Conservation (phyloP, 2,329 filamentous ascomycete genomes). For the Fulvia fulva region DNA sequence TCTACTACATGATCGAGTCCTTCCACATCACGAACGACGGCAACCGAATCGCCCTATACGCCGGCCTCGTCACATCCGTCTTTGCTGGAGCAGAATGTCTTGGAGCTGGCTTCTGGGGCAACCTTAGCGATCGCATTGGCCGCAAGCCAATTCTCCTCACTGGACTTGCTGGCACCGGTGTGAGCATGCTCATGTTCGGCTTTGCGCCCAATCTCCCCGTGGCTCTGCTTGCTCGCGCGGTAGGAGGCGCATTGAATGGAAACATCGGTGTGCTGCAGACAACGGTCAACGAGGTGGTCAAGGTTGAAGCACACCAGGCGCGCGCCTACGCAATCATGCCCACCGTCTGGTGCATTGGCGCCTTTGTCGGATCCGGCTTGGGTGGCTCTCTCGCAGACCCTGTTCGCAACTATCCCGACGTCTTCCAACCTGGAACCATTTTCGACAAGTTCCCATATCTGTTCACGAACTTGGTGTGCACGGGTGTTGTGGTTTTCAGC, state of each 20-base stretch:
- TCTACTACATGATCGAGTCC: conserved; percentile 94
- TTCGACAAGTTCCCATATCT: conserved; percentile 88
- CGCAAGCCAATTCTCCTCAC: conserved; percentile 88
- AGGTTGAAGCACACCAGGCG: conserved; percentile 87
- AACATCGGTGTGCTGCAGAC: conserved; percentile 96
- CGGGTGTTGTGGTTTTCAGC: conserved; percentile 69
- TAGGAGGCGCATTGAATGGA: conserved; percentile 89
- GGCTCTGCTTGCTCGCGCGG: conserved; percentile 79
- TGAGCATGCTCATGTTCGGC: conserved; percentile 91
- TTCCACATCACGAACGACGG: conserved; percentile 79
- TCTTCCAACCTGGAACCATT: conserved; percentile 70
- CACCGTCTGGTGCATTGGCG: conserved; percentile 95
- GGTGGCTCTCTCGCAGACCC: conserved; percentile 87
- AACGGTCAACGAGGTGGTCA: conserved; percentile 90
- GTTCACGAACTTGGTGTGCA: conserved; percentile 86
- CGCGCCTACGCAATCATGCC: conserved; percentile 97
- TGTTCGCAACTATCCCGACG: conserved; percentile 70
- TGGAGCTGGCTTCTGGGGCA: conserved; percentile 88
- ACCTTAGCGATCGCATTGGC: conserved; percentile 84
- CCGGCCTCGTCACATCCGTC: conserved; percentile 91
- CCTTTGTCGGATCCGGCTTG: conserved; percentile 86
- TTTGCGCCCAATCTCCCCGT: conserved; percentile 78
- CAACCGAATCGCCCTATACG: conserved; percentile 82
- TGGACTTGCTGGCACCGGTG: conserved; percentile 82
- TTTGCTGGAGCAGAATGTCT: conserved; percentile 96